Evolutionary conservation across 306 rosid species (phyloP), one percentile per base, ranked within the genome.

Genomic region (Acacia confusa): DNA sequence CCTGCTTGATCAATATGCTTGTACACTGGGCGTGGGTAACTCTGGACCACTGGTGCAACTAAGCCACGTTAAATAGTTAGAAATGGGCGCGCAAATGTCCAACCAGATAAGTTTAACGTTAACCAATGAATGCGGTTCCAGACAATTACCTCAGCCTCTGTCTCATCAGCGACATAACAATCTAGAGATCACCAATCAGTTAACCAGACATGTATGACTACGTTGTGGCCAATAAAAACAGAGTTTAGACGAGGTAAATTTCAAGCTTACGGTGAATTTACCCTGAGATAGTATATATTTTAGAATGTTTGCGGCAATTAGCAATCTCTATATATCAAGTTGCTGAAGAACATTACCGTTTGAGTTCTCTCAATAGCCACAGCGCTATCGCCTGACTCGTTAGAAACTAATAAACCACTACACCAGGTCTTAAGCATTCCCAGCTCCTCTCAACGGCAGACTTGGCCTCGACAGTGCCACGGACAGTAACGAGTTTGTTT

Each of bases 401-500:
- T 78, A 52, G 95, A 89, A 79, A 93, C 87, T 72, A 92, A 55
- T 1, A 85, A 79, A 19, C n/a, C n/a, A n/a, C n/a, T n/a, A n/a
- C n/a, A n/a, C 79, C 77, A 15, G 97, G 85, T 64, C 74, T 81
- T 38, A 88, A 81, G 65, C 78, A 41, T 65, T 83, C 92, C 94
- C 88, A 89, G 79, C 72, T 83, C 3, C 87, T 88, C 25, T 92
- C 92, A 27, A 88, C 86, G n/a, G 84, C 78, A 75, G 93, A 82
- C 75, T 89, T 93, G 34, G 94, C 92, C 41, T 89, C 89, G 14
- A 95, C 96, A 41, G 80, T 84, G 70, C 98, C 99, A 8, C 97
- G 96, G 22, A 93, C 87, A 47, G 93, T 74, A 32, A 89, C 88
- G 57, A 93, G 77, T 40, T 61, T 80, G 0, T 50, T 77, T 30